Evolutionary conservation across 1,284 basidiomycete species (phyloP), one percentile per base, ranked within the genome.

Genomic region (Trametes hirsuta): DNA sequence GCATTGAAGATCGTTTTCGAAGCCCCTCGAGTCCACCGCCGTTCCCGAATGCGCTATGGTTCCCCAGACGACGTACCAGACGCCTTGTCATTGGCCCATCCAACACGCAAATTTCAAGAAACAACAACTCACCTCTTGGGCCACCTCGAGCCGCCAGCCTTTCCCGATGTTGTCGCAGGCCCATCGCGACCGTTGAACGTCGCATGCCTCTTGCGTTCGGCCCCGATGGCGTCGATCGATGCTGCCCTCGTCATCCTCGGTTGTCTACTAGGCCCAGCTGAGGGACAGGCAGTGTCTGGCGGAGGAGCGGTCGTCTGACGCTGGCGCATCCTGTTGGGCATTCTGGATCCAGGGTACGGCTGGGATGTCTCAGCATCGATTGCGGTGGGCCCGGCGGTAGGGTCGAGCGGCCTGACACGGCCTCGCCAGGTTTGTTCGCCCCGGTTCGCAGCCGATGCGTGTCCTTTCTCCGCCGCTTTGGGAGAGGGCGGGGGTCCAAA

Each of bases 371-470:
- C 30, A 8, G 47, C 8, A 21, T 49, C 47, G 3, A 34, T 6
- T 18, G 21, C 18, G 11, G 35, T 30, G 46, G 14, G 25, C 18
- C 12, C 14, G 44, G 22, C 5, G 44, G 44, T 12, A 22, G 18
- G 14, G 30, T 30, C 30, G 30, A 30, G 30, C 30, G 30, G 8
- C 30, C 30, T 30, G 8, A 30, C 30, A 30, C 48, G 48, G 6
- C 56, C 49, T 12, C 56, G 49, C 56, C 56, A 58, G 44, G 55
- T 57, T 12, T 57, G 48, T 15, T 39, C 55, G 12, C 11, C n/a
- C 41, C 40, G 25, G n/a, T 35, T 35, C 1, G 12, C 4, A 5
- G 12, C 46, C 30, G 24, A 39, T 11, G 8, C 37, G 10, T 21
- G 25, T 2, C 25, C 47, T 22, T 44, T 52, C 25, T 40, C 44